phyloP scores from a whole-genome alignment of 176 grass and related monocot genomes.

The Dendrocalamus sinicus region DNA sequence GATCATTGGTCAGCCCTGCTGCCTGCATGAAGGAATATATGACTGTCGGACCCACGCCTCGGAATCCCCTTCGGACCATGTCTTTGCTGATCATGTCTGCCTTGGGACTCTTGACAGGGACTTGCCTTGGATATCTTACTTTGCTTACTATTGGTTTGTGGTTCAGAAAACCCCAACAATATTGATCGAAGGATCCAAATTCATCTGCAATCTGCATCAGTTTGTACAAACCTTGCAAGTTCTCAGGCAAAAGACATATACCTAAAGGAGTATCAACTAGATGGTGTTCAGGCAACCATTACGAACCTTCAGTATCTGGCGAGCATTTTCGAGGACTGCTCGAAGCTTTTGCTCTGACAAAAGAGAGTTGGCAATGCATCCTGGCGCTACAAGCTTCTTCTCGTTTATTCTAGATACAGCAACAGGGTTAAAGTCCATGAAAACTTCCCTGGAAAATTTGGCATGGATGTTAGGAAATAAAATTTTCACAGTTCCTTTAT shows the following conservation, averaged over 20 bases:
- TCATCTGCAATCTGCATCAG: constrained; percentile 70
- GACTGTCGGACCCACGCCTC: constrained; percentile 74
- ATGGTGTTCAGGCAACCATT: constrained; percentile 7
- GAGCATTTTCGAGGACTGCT: constrained; percentile 76
- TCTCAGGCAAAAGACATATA: not conserved
- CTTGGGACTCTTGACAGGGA: constrained; percentile 87
- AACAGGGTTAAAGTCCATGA: constrained; percentile 72
- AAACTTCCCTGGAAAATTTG: constrained; percentile 73
- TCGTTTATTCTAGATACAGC: constrained; percentile 79
- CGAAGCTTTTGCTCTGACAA: constrained; percentile 87
- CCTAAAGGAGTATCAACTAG: not conserved
- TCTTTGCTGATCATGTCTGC: constrained; percentile 95
- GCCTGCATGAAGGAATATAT: constrained; percentile 98
- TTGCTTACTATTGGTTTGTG: constrained; percentile 73
- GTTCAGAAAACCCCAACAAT: constrained; percentile 95
- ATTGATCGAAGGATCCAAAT: constrained; percentile 79
- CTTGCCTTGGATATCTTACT: constrained; percentile 67
- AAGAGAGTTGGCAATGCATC: constrained; percentile 64
- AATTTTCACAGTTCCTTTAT: not conserved
- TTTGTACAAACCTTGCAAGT: constrained; percentile 38
- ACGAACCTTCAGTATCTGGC: constrained; percentile 74
- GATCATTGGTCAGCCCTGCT: constrained; percentile 85
- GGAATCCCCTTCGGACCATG: constrained; percentile 76
- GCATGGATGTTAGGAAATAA: constrained; percentile 40
- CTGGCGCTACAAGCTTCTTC: constrained; percentile 65